Base-by-base conservation (phyloP, 2,329 filamentous ascomycete species). In the Lasiodiplodia theobromae region DNA sequence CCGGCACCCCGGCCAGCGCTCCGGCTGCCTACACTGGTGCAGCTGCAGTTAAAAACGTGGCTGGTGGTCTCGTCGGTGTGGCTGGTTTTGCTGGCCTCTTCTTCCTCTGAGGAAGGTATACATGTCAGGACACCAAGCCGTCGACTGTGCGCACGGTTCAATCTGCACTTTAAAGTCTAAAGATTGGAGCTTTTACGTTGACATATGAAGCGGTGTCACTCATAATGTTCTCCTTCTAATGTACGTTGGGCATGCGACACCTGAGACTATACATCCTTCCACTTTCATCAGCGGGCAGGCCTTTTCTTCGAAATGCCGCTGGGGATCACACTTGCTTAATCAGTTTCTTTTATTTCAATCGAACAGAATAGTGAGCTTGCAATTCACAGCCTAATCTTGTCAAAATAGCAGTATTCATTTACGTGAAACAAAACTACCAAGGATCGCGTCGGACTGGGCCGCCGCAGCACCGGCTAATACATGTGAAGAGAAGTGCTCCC, bases 11-110 rank as follows among this genome's bases (percentile, higher is more conserved):
- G 2, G 58, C 69, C 28, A 28, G 70, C 49, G 69, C 70, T 28
- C 66, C 71, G 6, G 54, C 56, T 51, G 28, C 44, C 7, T 77
- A 75, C 75, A 78, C 76, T 44, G 77, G 77, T 58, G 77, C 74
- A 53, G 77, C 75, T 34, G 68, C 71, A 23, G 25, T 47, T 6
- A 54, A 72, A n/a, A 69, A 72, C 60, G 66, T 75, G 60, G 66
- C 70, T 53, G 70, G 69, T 56, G 72, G 71, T 68, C 18, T 76
- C 65, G 73, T 75, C 68, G 76, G 74, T 56, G 68, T 79, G 47
- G 76, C 75, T 38, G 77, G 73, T 72, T 38, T 71, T 2, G 70
- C 74, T 28, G 68, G 68, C n/a, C 47, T 67, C 14, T 54, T 67
- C 21, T 28, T 49, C 23, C 28, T 67, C 14, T 67, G 40, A 47